These are phyloP conservation scores for Skeletonema tropicum DNA, from an alignment of 108 stramenopile genomes.

Conservation along the genomic window DNA sequence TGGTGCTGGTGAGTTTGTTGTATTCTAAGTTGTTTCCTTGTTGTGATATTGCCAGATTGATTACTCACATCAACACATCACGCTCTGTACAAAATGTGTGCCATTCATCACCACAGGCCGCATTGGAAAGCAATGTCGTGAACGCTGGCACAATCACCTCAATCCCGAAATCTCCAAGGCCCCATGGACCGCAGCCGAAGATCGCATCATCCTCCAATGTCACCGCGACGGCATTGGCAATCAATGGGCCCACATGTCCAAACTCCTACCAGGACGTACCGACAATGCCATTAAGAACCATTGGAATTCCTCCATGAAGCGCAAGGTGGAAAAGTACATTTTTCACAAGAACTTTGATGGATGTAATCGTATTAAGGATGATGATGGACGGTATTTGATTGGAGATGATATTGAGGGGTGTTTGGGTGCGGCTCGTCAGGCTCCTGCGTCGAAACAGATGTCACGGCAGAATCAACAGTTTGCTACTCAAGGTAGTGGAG, in stretches of 20 bases:
- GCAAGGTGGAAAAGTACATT: conserved; percentile 86
- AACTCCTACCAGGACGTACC: conserved; percentile 86
- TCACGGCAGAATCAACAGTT: not conserved
- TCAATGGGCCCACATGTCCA: conserved; percentile 95
- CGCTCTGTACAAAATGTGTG: conserved; percentile 18
- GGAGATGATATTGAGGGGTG: conserved; percentile 81
- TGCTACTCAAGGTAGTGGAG: not conserved
- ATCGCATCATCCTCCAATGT: conserved; percentile 78
- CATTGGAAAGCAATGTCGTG: conserved; percentile 99
- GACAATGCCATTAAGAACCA: conserved; percentile 99
- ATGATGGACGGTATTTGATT: conserved; percentile 61
- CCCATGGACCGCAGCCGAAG: conserved; percentile 91
- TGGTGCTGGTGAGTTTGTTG: conserved; percentile 51
- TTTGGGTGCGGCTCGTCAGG: conserved; percentile 47
- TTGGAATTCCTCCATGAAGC: conserved; percentile 95
- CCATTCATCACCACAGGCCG: conserved; percentile 57
- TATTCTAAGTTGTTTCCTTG: conserved; percentile 40
- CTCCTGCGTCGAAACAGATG: not conserved
- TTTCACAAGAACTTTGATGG: conserved; percentile 52
- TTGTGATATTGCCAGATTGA: conserved; percentile 28
- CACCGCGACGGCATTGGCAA: conserved; percentile 82
- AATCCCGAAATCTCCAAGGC: conserved; percentile 92
- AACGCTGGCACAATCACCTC: conserved; percentile 99
- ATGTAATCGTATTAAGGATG: conserved; percentile 40
- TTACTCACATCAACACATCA: conserved; percentile 24